A percentile compares a stretch with the other conserved stretches of the same genome.
These are phyloP conservation scores for Lodderomyces jiufengensis DNA, from an alignment of 1,139 yeast species.

Conservation along the genomic window DNA sequence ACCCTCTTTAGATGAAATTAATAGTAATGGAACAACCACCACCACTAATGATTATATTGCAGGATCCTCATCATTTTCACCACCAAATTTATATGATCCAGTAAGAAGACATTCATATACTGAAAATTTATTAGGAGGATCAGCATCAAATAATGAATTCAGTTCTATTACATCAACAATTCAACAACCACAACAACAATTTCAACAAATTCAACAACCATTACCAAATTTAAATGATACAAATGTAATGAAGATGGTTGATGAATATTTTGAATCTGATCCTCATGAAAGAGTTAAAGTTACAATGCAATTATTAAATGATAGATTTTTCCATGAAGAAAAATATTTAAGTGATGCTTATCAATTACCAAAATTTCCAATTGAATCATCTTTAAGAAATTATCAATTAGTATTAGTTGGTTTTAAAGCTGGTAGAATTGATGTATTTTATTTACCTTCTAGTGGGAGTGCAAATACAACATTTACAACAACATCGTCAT, in stretches of 20 bases:
- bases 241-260: constrained; percentile 21
- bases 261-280: constrained; percentile 37
- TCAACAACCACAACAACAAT: neutral
- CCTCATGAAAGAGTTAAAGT: constrained; percentile 43
- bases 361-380: constrained; percentile 43
- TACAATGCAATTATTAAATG: constrained; percentile 22
- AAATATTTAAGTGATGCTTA: constrained; percentile 28
- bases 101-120: constrained; percentile 27
- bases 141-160: neutral
- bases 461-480: constrained; percentile 16
- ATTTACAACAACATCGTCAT: neutral
- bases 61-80: constrained; percentile 6
- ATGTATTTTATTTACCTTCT: constrained; percentile 68
- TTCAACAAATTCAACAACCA: constrained; percentile 1
- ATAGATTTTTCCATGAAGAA: constrained; percentile 26
- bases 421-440: constrained; percentile 84
- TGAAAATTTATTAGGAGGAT: constrained; percentile 14
- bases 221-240: constrained; percentile 6
- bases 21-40: constrained; percentile 1
- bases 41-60: neutral
- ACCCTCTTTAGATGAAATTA: constrained; percentile 5
- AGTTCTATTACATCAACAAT: neutral
- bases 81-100: constrained; percentile 10
- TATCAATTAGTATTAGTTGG: constrained; percentile 60
- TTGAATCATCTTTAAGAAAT: constrained; percentile 31